Evolutionary conservation across 2,329 filamentous ascomycete genomes (phyloP).

Genomic region (Penicillium sp.): DNA sequence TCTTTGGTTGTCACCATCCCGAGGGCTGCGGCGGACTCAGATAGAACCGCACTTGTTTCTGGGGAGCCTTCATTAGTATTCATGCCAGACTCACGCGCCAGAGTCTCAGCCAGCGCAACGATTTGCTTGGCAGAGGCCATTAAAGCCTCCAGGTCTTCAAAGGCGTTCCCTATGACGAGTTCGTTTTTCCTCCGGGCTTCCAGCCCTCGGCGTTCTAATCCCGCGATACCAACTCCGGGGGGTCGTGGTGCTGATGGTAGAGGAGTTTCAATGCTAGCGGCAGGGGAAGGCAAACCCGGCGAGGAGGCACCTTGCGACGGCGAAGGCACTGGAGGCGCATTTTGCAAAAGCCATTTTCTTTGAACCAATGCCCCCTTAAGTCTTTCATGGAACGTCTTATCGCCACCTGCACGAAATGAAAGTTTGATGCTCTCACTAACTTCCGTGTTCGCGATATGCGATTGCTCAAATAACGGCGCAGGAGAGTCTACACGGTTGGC

Average conservation of each 20-base stretch:
- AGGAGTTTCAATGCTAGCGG: constrained; percentile 20
- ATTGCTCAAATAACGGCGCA: constrained; percentile 61
- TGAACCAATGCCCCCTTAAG: constrained; percentile 86
- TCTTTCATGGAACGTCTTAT: constrained; percentile 84
- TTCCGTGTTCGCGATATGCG: constrained; percentile 53
- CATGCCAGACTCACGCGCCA: constrained; percentile 66
- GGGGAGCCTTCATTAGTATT: constrained; percentile 58
- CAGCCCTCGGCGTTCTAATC: constrained; percentile 79
- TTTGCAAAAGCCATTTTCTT: constrained; percentile 90
- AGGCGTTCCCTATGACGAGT: constrained; percentile 85
- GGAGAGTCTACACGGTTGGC: constrained; percentile 68
- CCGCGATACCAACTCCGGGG: constrained; percentile 83
- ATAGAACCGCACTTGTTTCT: constrained; percentile 72
- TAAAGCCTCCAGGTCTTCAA: constrained; percentile 91
- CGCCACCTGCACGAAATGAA: constrained; percentile 85
- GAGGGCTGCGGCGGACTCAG: constrained; percentile 77
- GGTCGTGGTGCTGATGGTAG: constrained; percentile 30
- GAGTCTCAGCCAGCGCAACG: constrained; percentile 84
- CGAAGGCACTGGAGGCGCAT: constrained; percentile 81
- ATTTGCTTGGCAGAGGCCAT: constrained; percentile 98
- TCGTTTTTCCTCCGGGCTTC: constrained; percentile 91
- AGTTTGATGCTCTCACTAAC: constrained; percentile 77
- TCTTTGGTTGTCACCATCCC: constrained; percentile 93
- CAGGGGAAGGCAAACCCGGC: constrained; percentile 27
- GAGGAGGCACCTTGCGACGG: constrained; percentile 42